Conservation (phyloP, 176 grass and related monocot species). For the Eleusine indica region DNA sequence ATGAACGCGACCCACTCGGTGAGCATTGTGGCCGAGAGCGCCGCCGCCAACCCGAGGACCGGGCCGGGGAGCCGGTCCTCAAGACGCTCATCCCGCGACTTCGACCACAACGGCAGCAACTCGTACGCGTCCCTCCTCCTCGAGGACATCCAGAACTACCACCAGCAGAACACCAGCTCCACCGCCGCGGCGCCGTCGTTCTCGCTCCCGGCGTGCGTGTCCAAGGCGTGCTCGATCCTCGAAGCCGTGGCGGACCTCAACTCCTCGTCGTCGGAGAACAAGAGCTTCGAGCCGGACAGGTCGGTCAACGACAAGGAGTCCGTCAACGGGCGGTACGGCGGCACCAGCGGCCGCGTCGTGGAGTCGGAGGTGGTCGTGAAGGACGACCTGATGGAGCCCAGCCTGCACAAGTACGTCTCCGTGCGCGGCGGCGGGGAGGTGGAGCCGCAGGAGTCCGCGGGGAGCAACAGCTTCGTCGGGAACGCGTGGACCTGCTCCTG, state of each 20-base stretch:
- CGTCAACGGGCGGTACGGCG: conserved; percentile 40
- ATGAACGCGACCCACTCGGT: conserved; percentile 54
- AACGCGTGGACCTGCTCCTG: conserved; percentile 67
- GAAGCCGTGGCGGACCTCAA: conserved; percentile 92
- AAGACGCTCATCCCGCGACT: conserved; percentile 71
- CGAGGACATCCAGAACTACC: conserved; percentile 91
- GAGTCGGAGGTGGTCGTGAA: conserved; percentile 74
- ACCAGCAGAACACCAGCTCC: conserved; percentile 61
- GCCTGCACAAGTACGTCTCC: conserved; percentile 88
- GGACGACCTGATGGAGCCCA: conserved; percentile 77
- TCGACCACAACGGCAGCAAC: conserved; percentile 69
- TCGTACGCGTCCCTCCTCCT: conserved; percentile 76
- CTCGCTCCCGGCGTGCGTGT: conserved; percentile 86
- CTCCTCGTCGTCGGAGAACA: conserved; percentile 68
- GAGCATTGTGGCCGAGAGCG: conserved; percentile 54
- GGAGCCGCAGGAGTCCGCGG: conserved; percentile 81
- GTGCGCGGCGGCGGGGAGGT: conserved; percentile 63
- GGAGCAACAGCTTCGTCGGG: conserved; percentile 85
- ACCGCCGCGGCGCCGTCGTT: conserved; percentile 37
- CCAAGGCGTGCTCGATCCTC: conserved; percentile 96
- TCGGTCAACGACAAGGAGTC: conserved; percentile 53
- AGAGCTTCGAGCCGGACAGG: conserved; percentile 40
- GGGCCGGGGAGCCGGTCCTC: conserved; percentile 61
- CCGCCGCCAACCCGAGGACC: conserved; percentile 38
- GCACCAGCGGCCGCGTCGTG: conserved; percentile 32